phyloP scores from a whole-genome alignment of 805 yeast genomes.

The Candida orba region DNA sequence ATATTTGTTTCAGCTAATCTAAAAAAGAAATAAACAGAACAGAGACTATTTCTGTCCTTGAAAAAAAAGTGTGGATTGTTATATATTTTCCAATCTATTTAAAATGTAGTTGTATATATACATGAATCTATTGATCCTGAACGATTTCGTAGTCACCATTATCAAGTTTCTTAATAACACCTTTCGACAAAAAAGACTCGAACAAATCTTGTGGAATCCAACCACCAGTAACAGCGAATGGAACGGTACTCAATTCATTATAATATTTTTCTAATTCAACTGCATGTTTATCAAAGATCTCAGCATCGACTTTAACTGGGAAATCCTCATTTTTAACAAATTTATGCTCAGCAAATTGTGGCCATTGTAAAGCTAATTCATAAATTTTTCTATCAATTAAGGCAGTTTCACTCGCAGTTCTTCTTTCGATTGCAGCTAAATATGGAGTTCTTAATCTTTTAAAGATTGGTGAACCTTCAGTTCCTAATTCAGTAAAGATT shows the following conservation, averaged over 20 bases:
- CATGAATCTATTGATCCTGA: slow-evolving; percentile 7
- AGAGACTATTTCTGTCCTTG: no score
- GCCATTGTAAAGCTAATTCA: slow-evolving; percentile 66
- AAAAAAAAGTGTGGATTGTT: no score
- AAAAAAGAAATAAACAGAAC: no score
- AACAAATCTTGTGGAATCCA: slow-evolving; percentile 97
- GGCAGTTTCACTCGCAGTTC: slow-evolving; percentile 49
- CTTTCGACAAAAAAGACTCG: slow-evolving; percentile 57
- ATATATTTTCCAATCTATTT: no score
- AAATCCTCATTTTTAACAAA: slow-evolving; percentile 43
- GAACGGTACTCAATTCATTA: slow-evolving; percentile 56
- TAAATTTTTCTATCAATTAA: slow-evolving; percentile 60
- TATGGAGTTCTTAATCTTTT: slow-evolving; percentile 66
- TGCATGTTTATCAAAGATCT: slow-evolving; percentile 51
- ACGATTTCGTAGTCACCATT: slow-evolving; percentile 44
- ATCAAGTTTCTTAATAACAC: slow-evolving; percentile 54
- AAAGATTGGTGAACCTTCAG: slow-evolving; percentile 75
- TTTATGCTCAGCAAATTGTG: slow-evolving; percentile 49
- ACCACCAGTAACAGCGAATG: slow-evolving; percentile 86
- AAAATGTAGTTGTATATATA: no score
- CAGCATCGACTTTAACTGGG: slow-evolving; percentile 58
- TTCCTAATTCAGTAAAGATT: slow-evolving; percentile 59
- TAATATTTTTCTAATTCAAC: slow-evolving; percentile 60
- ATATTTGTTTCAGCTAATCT: no score
- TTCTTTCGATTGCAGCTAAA: slow-evolving; percentile 50